Base-by-base conservation (phyloP, 140 eudicot genomes). In the Erigeron philadelphicus region DNA sequence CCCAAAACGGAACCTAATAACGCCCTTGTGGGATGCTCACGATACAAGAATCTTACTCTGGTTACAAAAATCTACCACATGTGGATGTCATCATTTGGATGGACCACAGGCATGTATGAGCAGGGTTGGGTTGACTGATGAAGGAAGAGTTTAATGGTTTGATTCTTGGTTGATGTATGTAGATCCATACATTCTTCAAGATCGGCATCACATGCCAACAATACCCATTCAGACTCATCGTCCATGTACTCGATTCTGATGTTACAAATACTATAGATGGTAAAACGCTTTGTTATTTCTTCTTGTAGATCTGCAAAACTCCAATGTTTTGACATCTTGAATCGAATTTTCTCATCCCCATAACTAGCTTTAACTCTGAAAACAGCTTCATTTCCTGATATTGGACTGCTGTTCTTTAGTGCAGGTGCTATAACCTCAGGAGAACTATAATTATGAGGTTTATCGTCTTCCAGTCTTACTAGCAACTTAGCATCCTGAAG, bases 171-270 rank as follows among this genome's bases (percentile, higher is more conserved):
- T 12, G 86, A 87, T 59, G 62, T 67, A 78, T 89, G 92, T 59
- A 89, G 73, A 73, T 89, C 95, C 61, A 81, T 72, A 47, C 96
- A 89, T 76, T 89, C 96, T 76, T 87, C 87, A 69, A 89, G 89
- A 84, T 90, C 96, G 63, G 79, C 95, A 75, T 90, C 90, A 61
- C 95, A 87, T 44, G 91, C 81, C 59, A 90, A 77, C 19, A 90
- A 75, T 46, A 87, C 89, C 95, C 92, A 87, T 67, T 90, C 97
- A 10, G 82, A 75, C 8, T 90, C 97, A 68, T 87, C 93, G 50
- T 90, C 97, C 66, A 87, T 66, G 59, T 87, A 90, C 84, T 87
- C 84, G 9, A 90, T 8, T 41, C 59, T 73, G 11, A 81, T 57
- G 54, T 67, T 73, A 3, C 68, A 76, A 57, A 76, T 41, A 25